These are phyloP conservation scores for Emmonsia crescens DNA, from an alignment of 2,329 filamentous ascomycete species.

Conservation along the genomic window DNA sequence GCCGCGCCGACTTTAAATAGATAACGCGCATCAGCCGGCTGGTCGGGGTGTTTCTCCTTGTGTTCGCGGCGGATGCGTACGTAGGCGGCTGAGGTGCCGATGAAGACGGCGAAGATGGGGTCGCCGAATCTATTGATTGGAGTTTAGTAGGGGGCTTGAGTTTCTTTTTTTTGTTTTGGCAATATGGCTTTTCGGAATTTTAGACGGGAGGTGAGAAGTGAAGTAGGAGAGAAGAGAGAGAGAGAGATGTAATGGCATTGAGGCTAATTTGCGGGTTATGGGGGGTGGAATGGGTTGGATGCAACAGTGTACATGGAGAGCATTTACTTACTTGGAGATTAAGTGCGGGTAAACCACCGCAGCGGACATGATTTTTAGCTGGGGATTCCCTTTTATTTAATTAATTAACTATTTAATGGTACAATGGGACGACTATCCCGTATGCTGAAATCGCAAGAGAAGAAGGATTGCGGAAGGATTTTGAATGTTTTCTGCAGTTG, in stretches of 20 bases:
- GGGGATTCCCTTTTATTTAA: background rate
- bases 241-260: no score
- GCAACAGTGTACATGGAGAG: background rate
- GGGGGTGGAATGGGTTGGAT: background rate
- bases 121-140: conserved; percentile 37
- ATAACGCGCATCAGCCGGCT: conserved; percentile 22
- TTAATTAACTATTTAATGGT: background rate
- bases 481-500: background rate
- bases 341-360: conserved; percentile 23
- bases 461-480: no score
- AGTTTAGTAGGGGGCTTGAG: background rate
- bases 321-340: conserved; percentile 30
- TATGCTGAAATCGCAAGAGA: no score
- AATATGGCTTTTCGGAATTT: background rate
- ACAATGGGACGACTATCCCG: background rate
- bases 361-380: background rate
- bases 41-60: conserved; percentile 35
- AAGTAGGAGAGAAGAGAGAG: background rate
- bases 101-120: conserved; percentile 44
- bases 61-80: conserved; percentile 46
- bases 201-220: background rate
- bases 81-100: conserved; percentile 43
- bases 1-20: conserved; percentile 22
- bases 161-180: background rate
- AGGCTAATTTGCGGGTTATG: no score